Evolutionary conservation across 306 rosid genomes (phyloP), one percentile per base, ranked within the genome.

Genomic region (Rosa lucieae): DNA sequence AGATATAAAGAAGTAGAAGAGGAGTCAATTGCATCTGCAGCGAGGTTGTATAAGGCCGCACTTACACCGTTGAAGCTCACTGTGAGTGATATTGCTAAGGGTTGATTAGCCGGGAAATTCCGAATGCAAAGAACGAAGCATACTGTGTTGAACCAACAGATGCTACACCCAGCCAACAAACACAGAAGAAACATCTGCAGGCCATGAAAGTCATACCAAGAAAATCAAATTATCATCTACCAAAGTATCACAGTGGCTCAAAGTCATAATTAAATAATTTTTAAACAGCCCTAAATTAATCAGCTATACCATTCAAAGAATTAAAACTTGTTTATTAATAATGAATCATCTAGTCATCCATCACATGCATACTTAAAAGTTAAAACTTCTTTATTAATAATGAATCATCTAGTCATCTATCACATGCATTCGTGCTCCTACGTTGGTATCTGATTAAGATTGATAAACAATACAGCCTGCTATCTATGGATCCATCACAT

Each of bases 101-200:
- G 87, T 35, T 92, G 88, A 82, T 88, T 91, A 1, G 90, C 84
- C 13, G 98, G 93, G 85, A 95, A 95, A 52, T 95, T 95, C 84
- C 78, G 87, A 17, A 91, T 90, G 93, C 99, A 95, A 35, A 95
- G 93, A 79, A 95, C 94, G 74, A 93, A 95, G 55, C 99, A 95
- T 1, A 95, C 96, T 7, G 99, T 93, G 91, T 95, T 92, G 97
- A 95, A 92, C 99, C 99, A 95, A 79, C 99, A 95, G 47, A 95
- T 95, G 93, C 97, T 91, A 59, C 97, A 91, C 35, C 99, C 97
- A 53, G 97, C 90, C 63, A 91, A 77, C 82, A 93, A 82, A 73
- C 94, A 88, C 8, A 96, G 88, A 53, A 91, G 77, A 85, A 96
- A 93, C 49, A 93, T 93, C 99, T 94, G 87, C 51, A 51, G 18